Percentiles rank a stretch among this genome's conserved stretches.
phyloP scores from a whole-genome alignment of 2,329 filamentous ascomycete species.

The Stagonosporopsis rhizophila region DNA sequence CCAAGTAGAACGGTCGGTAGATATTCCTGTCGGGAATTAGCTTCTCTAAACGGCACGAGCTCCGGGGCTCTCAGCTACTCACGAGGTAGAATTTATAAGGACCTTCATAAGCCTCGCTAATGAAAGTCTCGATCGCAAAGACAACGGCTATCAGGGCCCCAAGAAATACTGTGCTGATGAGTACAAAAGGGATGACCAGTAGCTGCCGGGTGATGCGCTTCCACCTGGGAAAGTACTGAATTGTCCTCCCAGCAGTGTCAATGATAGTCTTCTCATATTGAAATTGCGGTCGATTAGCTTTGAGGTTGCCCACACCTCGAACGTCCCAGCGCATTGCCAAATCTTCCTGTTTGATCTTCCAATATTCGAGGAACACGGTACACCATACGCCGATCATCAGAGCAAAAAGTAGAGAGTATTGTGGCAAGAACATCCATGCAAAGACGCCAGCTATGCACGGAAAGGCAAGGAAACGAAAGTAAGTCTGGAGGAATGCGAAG shows the following conservation, averaged over 20 bases:
- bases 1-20: constrained; percentile 43
- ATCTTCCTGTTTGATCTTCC: constrained; percentile 44
- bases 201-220: constrained; percentile 40
- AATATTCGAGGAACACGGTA: constrained; percentile 46
- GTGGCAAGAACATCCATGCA: constrained; percentile 39
- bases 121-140: constrained; percentile 43
- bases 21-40: constrained; percentile 38
- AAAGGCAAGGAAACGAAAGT: constrained; percentile 41
- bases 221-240: constrained; percentile 40
- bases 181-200: constrained; percentile 41
- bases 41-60: too few relatives aligned
- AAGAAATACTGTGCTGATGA: constrained; percentile 38
- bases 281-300: constrained; percentile 42
- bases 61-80: too few relatives aligned
- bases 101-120: constrained; percentile 45
- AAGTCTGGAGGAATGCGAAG: constrained; percentile 46
- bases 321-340: constrained; percentile 45
- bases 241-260: constrained; percentile 36
- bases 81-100: constrained; percentile 42
- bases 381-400: constrained; percentile 44
- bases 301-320: constrained; percentile 38
- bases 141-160: constrained; percentile 37
- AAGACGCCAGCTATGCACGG: constrained; percentile 41
- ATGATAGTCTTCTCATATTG: constrained; percentile 32
- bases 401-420: constrained; percentile 43